Evolutionary conservation across 768 basidiomycete genomes (phyloP).

Genomic region (Lentinula edodes): DNA sequence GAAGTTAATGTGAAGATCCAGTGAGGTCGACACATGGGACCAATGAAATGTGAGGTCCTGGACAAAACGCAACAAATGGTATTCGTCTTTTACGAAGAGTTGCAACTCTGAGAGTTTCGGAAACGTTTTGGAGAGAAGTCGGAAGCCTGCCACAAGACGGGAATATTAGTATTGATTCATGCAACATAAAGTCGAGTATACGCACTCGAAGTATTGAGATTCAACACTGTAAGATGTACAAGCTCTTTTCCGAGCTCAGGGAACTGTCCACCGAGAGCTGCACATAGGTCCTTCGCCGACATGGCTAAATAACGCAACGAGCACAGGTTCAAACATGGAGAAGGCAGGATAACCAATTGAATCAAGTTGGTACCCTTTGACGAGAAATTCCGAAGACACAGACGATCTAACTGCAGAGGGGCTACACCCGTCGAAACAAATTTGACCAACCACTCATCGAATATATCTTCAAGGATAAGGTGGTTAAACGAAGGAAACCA

Average conservation of each 20-base stretch:
- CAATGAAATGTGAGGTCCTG: neutral
- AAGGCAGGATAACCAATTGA: neutral
- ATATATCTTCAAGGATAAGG: slow-evolving; percentile 1
- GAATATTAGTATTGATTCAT: neutral
- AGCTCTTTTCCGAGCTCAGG: neutral
- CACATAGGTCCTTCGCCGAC: neutral
- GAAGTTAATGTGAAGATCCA: neutral
- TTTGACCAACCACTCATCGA: neutral
- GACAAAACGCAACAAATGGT: neutral
- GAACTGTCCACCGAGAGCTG: neutral
- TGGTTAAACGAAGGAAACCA: slow-evolving; percentile 5
- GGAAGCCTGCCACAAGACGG: neutral
- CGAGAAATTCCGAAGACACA: neutral
- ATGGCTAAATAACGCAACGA: neutral
- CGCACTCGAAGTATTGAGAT: neutral
- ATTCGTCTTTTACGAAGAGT: neutral
- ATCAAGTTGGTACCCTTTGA: slow-evolving; percentile 1
- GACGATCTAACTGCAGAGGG: neutral
- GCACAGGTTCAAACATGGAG: slow-evolving; percentile 1
- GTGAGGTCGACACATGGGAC: neutral
- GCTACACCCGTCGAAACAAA: neutral
- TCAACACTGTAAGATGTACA: neutral
- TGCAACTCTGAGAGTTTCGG: neutral
- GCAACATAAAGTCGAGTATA: neutral
- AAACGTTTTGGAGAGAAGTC: neutral